Evolutionary conservation across 345 rosid species (phyloP), one percentile per base, ranked within the genome.

Genomic region (Aegle marmelos): DNA sequence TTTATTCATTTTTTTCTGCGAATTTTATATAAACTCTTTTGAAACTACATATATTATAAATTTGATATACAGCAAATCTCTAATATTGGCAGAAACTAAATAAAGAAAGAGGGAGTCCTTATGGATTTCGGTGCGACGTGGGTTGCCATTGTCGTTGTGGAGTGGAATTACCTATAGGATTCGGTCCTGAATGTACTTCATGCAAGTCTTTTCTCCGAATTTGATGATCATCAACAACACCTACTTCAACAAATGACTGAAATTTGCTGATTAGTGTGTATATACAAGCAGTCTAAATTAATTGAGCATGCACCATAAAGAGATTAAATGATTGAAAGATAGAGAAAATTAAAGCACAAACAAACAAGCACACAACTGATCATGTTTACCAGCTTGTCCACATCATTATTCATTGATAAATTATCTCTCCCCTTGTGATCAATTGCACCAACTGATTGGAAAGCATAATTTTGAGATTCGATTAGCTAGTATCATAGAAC

Each of bases 131-230:
- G 5, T 25, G 48, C 25, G 13, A 19, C 69, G 56, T 61, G 1
- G 58, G 72, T 76, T 34, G 54, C 77, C 70, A 66, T 69, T 61
- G 80, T 21, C 56, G 76, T 74, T 9, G 74, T 2, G 85, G 85
- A 64, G 65, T 22, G 54, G 79, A 73, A 70, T 83, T 83, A 48
- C 86, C 72, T 5, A 80, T 77, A 9, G 83, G 86, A 77, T 83
- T 83, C 2, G 83, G 76, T 65, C 86, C 86, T 68, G 86, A 83
- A 73, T 83, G 83, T 3, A 83, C 86, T 83, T 83, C 83, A 73
- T 83, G 86, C 79, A 83, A 34, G 24, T 48, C 16, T 80, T 74
- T 83, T 76, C 86, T 74, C 8, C 13, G 79, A 39, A 67, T 64
- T 22, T 5, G 62, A 36, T 31, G n/a, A 27, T 48, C 25, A 17